Evolutionary conservation across 2,329 filamentous ascomycete species (phyloP).

Genomic region (Penicillium sp.): DNA sequence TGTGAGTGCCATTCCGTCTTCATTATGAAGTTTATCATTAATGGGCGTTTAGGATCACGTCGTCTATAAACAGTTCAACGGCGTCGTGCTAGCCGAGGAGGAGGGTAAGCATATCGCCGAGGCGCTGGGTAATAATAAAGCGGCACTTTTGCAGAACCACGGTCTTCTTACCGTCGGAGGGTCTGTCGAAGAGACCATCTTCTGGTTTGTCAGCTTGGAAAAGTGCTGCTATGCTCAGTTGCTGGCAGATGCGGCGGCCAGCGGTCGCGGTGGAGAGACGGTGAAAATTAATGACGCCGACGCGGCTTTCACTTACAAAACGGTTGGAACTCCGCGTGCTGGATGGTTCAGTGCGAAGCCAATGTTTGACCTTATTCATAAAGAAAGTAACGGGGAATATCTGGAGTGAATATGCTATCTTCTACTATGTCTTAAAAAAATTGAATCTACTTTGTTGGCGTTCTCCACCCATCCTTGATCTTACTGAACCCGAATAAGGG

Average conservation of each 20-base stretch:
- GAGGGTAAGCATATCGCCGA: constrained; percentile 55
- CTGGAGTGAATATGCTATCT: constrained; percentile 38
- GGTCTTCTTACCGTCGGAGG: constrained; percentile 52
- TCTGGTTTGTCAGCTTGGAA: constrained; percentile 55
- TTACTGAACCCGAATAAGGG: too few relatives aligned
- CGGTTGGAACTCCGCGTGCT: constrained; percentile 59
- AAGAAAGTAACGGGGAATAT: constrained; percentile 59
- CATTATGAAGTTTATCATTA: neutral
- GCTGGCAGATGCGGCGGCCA: constrained; percentile 52
- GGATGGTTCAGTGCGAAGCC: constrained; percentile 73
- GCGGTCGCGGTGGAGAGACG: constrained; percentile 61
- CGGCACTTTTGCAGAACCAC: constrained; percentile 55
- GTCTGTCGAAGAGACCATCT: constrained; percentile 52
- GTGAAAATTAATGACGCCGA: constrained; percentile 68
- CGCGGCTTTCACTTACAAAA: constrained; percentile 65
- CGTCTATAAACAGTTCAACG: constrained; percentile 54
- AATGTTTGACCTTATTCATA: constrained; percentile 67
- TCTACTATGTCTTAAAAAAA: neutral
- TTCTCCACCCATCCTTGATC: neutral
- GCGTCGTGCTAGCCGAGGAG: constrained; percentile 52
- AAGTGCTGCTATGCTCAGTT: constrained; percentile 56
- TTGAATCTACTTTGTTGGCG: constrained; percentile 12
- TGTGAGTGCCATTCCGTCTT: constrained; percentile 19
- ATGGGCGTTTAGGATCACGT: constrained; percentile 44
- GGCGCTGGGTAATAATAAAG: constrained; percentile 50